Evolutionary conservation across 345 rosid species (phyloP).

Genomic region (Eucalyptus erythrocorys): DNA sequence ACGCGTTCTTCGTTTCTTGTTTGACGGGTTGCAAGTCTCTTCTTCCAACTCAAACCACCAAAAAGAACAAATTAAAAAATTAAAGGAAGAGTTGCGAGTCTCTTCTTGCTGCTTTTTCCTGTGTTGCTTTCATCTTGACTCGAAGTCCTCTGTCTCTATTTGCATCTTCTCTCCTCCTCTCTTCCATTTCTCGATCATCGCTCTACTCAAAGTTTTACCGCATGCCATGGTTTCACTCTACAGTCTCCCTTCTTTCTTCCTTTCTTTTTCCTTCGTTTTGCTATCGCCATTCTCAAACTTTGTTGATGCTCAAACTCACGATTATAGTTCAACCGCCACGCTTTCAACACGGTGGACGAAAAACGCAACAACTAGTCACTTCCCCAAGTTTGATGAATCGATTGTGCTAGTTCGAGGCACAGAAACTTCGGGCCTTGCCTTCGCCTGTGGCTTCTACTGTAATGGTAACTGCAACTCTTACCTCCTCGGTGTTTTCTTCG

Average conservation of each 20-base stretch:
- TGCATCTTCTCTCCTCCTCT: background rate
- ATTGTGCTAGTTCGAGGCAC: rapidly evolving
- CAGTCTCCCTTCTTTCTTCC: background rate
- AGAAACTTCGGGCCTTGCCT: rapidly evolving
- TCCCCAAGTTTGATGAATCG: rapidly evolving
- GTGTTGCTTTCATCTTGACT: background rate
- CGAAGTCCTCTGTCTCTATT: background rate
- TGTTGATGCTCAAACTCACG: background rate
- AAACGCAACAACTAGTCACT: rapidly evolving
- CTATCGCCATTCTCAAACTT: background rate
- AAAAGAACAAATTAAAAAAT: no score
- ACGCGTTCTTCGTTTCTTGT: no score
- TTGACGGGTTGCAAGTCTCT: no score
- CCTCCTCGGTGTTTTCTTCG: no score
- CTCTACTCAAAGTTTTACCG: background rate
- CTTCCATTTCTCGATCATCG: background rate
- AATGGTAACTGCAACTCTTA: no score
- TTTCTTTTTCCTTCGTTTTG: background rate
- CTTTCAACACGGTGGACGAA: no score
- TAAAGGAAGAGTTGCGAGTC: no score
- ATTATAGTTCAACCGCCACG: background rate
- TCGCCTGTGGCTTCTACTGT: rapidly evolving
- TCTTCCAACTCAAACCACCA: no score
- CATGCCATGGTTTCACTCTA: background rate
- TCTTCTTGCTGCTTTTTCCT: background rate